Evolutionary conservation across 2,329 filamentous ascomycete species (phyloP), one percentile per base, ranked within the genome.

Genomic region (Colletotrichum falcatum): DNA sequence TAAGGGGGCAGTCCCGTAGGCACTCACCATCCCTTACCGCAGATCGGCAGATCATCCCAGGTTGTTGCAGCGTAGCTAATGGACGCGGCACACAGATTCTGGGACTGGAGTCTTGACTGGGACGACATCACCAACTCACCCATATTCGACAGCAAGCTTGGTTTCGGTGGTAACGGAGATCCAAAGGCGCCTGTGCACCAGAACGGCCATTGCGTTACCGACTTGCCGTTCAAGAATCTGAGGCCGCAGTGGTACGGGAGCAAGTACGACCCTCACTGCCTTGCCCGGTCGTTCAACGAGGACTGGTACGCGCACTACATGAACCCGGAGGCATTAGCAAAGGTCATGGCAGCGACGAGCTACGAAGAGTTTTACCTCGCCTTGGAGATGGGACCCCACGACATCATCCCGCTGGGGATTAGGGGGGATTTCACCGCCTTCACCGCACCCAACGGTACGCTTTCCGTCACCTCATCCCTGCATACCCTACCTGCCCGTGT

Each of bases 101-200:
- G 63, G 68, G 64, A 73, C 49, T 74, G 73, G 73, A 67, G 60
- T 18, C 69, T 73, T 2, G 73, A 74, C 61, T 73, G 71, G 71
- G 67, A 70, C 46, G 44, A 74, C 28, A 61, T 72, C 5, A 60
- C 69, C 26, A 65, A 51, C 28, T 74, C 73, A 20, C 68, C 73
- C 2, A 71, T 74, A 16, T 74, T 67, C 49, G 65, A 68, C 61
- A 60, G 56, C 55, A n/a, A 48, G 2, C 54, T 53, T 3, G 73
- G 73, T 20, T 74, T 72, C 61, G 73, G 73, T 6, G 72, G 73
- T 35, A 63, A 73, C 42, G 72, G 62, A 12, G 62, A 65, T 46
- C 53, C 53, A n/a, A 59, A 51, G 1, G 62, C 51, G 1, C 53
- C 62, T 1, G 48, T 37, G 54, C 33, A 65, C 42, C 26, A 39